Evolutionary conservation across 169 alveolate species (phyloP), one percentile per base, ranked within the genome.

Genomic region (Plasmodium malariae): DNA sequence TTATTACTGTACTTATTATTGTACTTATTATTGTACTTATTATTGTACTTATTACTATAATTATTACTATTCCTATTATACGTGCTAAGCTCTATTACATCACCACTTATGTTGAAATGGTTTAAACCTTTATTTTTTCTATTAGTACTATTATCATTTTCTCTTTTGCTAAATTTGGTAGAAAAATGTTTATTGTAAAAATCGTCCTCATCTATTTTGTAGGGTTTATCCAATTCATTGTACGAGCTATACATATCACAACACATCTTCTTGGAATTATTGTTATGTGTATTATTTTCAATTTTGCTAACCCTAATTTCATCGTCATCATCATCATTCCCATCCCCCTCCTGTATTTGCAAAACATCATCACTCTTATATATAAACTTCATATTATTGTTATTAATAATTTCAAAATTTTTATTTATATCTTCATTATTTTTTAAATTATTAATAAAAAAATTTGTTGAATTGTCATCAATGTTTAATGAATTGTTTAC

Each of bases 401-500:
- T 28, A 21, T 74, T 57, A 49, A 83, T 60, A 26, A 78, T 37
- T 55, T 83, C 91, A 83, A 83, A 83, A 51, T 83, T 57, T 54
- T 60, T 83, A 28, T 51, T 49, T 83, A 83, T 83, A 55, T 83
- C 72, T 57, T 67, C 91, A 24, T 51, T 45, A 30, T 83, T 83
- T 51, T 51, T 60, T 17, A 54, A 32, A 57, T 49, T 48, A 14
- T 51, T 51, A 26, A 83, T 83, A 83, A 83, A 83, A 59, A 32
- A 83, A 83, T 36, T 83, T 7, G 30, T 83, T 26, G 86, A 51
- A 30, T 54, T 83, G 17, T 83, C 91, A 69, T 83, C 91, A 2
- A 83, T 36, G 43, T 83, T 83, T 26, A 83, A 60, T 3, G 73
- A 40, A 83, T 83, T 83, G 37, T 71, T 83, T 54, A 83, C 55